phyloP scores from a whole-genome alignment of 306 rosid species.

The Astragalus membranaceus region DNA sequence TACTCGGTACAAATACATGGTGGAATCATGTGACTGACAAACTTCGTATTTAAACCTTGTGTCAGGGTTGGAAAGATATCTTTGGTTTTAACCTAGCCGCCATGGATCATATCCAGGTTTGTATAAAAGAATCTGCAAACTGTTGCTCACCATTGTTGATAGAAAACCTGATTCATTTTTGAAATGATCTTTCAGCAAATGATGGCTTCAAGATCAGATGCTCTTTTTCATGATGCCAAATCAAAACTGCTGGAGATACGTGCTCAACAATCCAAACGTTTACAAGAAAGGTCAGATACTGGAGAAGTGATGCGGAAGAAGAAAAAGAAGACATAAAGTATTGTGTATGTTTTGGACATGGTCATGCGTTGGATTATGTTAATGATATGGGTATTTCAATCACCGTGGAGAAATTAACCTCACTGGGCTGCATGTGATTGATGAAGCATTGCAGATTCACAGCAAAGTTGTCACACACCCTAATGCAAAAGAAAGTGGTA shows the following conservation, averaged over 20 bases:
- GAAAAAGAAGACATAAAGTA: conserved; percentile 37
- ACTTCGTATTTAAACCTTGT: conserved; percentile 12
- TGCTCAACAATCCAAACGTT: conserved; percentile 58
- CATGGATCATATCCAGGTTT: conserved; percentile 92
- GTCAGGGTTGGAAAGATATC: conserved; percentile 81
- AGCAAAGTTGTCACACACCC: background rate
- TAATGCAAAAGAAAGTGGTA: conserved; percentile 7
- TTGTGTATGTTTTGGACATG: conserved; percentile 9
- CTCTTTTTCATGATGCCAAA: conserved; percentile 67
- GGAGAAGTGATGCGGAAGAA: conserved; percentile 52
- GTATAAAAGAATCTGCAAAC: background rate
- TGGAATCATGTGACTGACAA: conserved; percentile 12
- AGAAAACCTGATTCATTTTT: conserved; percentile 11
- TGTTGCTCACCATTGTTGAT: background rate
- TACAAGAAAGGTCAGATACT: conserved; percentile 45
- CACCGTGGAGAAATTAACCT: background rate
- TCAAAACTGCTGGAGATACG: conserved; percentile 71
- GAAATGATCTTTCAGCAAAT: conserved; percentile 61
- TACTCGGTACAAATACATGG: background rate
- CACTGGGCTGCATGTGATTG: background rate
- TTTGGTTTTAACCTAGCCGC: conserved; percentile 91
- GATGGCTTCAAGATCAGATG: conserved; percentile 78
- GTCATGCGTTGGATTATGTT: conserved; percentile 10
- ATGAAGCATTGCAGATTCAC: conserved; percentile 3
- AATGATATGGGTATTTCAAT: conserved; percentile 1